Evolutionary conservation across 495 filamentous ascomycete species (phyloP).

Genomic region (Tuber calosporum): DNA sequence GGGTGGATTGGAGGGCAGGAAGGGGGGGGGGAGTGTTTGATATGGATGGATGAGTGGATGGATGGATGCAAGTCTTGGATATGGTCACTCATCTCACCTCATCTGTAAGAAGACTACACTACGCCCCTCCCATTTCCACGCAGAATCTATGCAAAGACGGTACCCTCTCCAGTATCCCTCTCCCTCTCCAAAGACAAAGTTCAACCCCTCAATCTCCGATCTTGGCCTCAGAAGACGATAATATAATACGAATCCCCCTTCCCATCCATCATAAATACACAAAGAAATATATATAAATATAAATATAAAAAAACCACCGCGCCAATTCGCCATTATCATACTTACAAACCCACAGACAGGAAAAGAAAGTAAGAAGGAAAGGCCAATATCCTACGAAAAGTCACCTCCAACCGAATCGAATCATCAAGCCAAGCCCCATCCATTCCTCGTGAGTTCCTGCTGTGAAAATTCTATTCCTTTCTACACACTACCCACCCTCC

Average conservation of each 20-base stretch:
- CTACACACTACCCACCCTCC: neutral
- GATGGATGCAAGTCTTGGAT: neutral
- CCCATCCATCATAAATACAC: neutral
- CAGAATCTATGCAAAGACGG: too few relatives aligned
- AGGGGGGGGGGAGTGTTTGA: neutral
- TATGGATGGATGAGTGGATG: neutral
- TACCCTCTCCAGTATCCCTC: too few relatives aligned
- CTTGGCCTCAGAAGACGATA: neutral
- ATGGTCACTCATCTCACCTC: constrained; percentile 6
- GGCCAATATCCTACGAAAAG: neutral
- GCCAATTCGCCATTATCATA: neutral
- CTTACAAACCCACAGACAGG: neutral
- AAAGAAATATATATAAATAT: neutral
- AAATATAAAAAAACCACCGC: neutral
- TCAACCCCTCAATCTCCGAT: neutral
- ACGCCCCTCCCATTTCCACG: too few relatives aligned
- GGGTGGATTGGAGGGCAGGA: constrained; percentile 17
- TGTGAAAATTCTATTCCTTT: neutral
- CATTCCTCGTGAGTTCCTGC: neutral
- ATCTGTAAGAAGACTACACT: too few relatives aligned
- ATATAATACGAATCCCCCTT: neutral
- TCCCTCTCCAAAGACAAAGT: neutral
- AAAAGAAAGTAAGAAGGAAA: neutral
- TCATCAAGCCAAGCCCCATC: neutral
- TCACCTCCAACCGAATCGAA: neutral